Conservation (phyloP, 2,329 filamentous ascomycete genomes). For the Neocatenulostroma microsporum region DNA sequence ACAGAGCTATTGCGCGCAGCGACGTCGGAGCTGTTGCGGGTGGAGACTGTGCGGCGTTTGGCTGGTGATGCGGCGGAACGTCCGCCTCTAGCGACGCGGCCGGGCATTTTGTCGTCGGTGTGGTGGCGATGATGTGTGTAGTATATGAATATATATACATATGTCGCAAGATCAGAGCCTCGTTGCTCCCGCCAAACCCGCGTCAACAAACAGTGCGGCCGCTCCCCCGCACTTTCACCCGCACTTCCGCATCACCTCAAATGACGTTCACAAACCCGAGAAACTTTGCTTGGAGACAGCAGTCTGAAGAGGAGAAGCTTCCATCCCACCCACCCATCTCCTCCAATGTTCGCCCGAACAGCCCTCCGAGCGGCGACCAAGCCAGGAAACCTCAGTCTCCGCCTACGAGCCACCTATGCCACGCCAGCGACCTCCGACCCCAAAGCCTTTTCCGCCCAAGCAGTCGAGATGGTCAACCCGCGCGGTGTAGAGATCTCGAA, state of each 20-base stretch:
- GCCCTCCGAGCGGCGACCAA: constrained; percentile 18
- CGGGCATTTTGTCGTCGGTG: constrained; percentile 22
- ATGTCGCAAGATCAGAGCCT: too few relatives aligned
- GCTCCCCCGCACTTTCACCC: not conserved
- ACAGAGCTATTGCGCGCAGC: too few relatives aligned
- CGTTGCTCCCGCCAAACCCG: too few relatives aligned
- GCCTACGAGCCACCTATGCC: constrained; percentile 20
- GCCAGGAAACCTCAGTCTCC: constrained; percentile 13
- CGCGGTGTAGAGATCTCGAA: constrained; percentile 62
- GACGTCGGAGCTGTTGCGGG: constrained; percentile 22
- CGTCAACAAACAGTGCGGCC: constrained; percentile 1
- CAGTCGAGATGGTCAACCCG: constrained; percentile 23
- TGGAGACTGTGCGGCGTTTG: constrained; percentile 10
- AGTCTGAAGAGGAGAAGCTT: too few relatives aligned
- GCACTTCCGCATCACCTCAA: constrained; percentile 1
- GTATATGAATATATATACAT: too few relatives aligned
- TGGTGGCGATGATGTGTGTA: too few relatives aligned
- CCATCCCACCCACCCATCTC: too few relatives aligned
- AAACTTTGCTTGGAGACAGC: too few relatives aligned
- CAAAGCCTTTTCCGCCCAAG: constrained; percentile 13
- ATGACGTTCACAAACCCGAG: not conserved
- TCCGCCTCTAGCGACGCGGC: constrained; percentile 22
- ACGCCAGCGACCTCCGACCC: constrained; percentile 11
- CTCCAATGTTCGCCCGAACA: constrained; percentile 19
- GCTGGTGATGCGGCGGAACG: constrained; percentile 9